Evolutionary conservation across 352 stramenopile genomes (phyloP), one percentile per base, ranked within the genome.

Genomic region (Phytophthora parvispora): DNA sequence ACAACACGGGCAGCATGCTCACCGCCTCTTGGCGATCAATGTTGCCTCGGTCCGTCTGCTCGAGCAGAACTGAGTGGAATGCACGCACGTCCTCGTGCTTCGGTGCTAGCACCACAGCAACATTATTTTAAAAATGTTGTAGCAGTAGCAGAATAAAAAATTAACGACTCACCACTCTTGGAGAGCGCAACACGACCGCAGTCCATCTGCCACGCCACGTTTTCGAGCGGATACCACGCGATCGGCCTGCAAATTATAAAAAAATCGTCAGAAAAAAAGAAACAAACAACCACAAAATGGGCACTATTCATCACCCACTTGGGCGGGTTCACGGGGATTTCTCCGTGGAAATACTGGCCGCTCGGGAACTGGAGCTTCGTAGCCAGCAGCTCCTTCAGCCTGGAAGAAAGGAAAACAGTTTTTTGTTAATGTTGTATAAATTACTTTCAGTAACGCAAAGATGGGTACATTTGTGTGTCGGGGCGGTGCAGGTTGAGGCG

Each of bases 21-120:
- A 99, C 98, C 7, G 98, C 87, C 70, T 99, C 98, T 72, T 99
- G 98, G 13, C 98, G 92, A 40, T 98, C 98, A 13, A 99, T 89
- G 47, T 90, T 95, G 18, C 98, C 97, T 47, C 80, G 83, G 29
- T 97, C 85, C 18, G 91, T 98, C 62, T 99, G 87, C 51, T 93
- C 83, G 36, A 99, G 89, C 40, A 99, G 82, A 74, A 85, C 98
- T 28, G 93, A 64, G 77, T 99, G 96, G 57, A 99, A 97, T 18
- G 82, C 71, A 67, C 95, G 81, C 24, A 99, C 77, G n/a, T 77
- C 80, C 32, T 81, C 85, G 50, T 92, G 70, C 69, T 94, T 93
- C n/a, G 87, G 87, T 5, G 89, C 89, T 93, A 24, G 38, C n/a
- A 40, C 48, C 6, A 67, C 15, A 67, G 13, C 20, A 45, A 40